A percentile compares a stretch with the other conserved stretches of the same genome.
These are phyloP conservation scores for Trichophyton schoenleinii DNA, from an alignment of 2,329 filamentous ascomycete species.

Conservation along the genomic window DNA sequence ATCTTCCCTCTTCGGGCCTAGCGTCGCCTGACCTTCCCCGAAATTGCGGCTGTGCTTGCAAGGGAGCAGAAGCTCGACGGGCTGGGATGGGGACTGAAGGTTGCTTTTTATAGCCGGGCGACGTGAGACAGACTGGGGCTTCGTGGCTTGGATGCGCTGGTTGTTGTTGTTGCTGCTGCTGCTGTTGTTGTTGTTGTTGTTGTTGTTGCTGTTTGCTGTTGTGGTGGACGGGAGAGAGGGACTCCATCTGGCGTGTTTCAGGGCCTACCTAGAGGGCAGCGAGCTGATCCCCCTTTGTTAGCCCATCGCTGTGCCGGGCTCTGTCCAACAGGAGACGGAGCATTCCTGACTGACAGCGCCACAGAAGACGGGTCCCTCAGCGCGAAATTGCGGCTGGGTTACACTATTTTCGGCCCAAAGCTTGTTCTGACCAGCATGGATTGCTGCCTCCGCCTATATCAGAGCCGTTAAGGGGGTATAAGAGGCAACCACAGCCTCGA, in stretches of 20 bases:
- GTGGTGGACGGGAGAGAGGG: too few species aligned
- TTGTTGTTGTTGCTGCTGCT: too few species aligned
- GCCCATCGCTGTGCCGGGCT: too few species aligned
- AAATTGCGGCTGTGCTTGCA: background rate
- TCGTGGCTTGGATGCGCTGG: background rate
- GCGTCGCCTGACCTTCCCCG: background rate
- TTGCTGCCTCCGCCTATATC: background rate
- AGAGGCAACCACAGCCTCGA: background rate
- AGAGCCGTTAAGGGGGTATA: background rate
- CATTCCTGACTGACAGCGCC: background rate
- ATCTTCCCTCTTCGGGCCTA: background rate
- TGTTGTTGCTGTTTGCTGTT: background rate
- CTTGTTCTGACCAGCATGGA: background rate
- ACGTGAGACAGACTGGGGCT: background rate
- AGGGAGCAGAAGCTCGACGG: too few species aligned
- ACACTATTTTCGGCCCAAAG: background rate
- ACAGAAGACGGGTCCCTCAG: background rate
- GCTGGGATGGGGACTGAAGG: background rate
- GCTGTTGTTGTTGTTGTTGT: too few species aligned
- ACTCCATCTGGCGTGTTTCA: background rate
- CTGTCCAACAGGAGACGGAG: background rate
- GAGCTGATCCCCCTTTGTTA: background rate
- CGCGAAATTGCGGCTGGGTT: background rate
- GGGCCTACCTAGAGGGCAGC: background rate
- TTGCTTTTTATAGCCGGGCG: background rate